phyloP scores from a whole-genome alignment of 164 flowering plant genomes.

The Akebia trifoliata region DNA sequence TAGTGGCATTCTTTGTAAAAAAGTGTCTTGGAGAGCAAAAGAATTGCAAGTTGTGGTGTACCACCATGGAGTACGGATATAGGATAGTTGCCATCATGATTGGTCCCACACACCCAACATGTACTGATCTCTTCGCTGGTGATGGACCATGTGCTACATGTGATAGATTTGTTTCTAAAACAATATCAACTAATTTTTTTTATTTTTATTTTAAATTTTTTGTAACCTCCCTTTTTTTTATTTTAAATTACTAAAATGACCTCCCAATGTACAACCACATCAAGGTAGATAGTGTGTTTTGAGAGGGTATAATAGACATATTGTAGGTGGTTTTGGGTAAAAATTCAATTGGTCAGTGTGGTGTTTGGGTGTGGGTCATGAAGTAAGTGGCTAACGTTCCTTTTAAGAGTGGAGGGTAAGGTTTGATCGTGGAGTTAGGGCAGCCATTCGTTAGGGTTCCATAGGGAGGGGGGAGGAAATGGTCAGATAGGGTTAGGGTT shows the following conservation, averaged over 20 bases:
- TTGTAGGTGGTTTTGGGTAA: background rate
- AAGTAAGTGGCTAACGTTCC: conserved; percentile 4
- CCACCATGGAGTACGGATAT: background rate
- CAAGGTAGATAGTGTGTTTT: background rate
- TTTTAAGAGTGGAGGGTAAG: conserved; percentile 11
- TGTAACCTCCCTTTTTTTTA: background rate
- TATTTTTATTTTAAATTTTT: background rate
- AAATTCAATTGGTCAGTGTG: background rate
- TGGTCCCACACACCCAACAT: conserved; percentile 2
- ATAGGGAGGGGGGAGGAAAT: background rate
- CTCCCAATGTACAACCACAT: background rate
- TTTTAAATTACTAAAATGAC: background rate
- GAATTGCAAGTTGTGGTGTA: conserved; percentile 8
- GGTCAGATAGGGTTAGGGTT: background rate
- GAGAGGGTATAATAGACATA: background rate
- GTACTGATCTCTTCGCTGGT: conserved; percentile 8
- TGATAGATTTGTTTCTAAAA: conserved; percentile 1
- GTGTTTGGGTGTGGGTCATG: background rate
- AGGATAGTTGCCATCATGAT: conserved; percentile 1
- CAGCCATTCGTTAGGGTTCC: conserved; percentile 13
- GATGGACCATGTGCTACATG: conserved; percentile 14
- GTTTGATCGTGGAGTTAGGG: conserved; percentile 20
- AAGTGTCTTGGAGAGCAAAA: background rate
- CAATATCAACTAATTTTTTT: background rate
- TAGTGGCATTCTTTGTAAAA: background rate